A percentile compares a stretch with the other conserved stretches of the same genome.
Evolutionary conservation across 1,284 basidiomycete genomes (phyloP).

Genomic region (Cutaneotrichosporon sp.): DNA sequence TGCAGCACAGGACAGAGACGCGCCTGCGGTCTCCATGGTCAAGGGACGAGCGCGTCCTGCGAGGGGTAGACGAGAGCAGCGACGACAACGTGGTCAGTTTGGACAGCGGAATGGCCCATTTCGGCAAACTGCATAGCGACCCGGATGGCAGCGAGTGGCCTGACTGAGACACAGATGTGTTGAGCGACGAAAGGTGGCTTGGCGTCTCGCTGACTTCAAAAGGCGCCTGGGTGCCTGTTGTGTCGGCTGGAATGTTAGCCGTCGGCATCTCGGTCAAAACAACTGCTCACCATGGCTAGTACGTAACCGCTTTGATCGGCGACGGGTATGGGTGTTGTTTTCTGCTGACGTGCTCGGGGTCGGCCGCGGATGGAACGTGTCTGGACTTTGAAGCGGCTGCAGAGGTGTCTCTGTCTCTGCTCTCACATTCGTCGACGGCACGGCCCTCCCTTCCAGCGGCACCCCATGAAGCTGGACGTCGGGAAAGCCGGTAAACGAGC

Average conservation of each 20-base stretch:
- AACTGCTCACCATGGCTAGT: constrained; percentile 3
- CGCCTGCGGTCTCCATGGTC: constrained; percentile 2
- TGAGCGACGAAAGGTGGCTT: constrained; percentile 26
- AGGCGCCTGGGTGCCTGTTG: too few relatives aligned
- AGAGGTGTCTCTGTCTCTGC: too few relatives aligned
- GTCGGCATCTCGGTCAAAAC: neutral
- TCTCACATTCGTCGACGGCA: too few relatives aligned
- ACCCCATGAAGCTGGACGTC: neutral
- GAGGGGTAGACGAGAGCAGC: constrained; percentile 7
- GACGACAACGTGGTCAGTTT: constrained; percentile 22
- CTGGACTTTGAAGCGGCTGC: too few relatives aligned
- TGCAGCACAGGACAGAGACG: constrained; percentile 31
- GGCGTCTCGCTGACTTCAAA: neutral
- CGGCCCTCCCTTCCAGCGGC: too few relatives aligned
- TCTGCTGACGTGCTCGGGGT: neutral
- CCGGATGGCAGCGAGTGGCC: constrained; percentile 15
- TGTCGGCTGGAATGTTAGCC: neutral
- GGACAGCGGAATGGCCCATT: constrained; percentile 32
- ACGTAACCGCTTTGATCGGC: constrained; percentile 9
- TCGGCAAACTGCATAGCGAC: constrained; percentile 27
- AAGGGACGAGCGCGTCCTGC: neutral
- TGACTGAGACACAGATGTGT: constrained; percentile 25
- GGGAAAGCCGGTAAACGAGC: neutral
- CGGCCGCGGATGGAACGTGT: neutral
- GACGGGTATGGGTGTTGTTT: neutral